A percentile compares a stretch with the other conserved stretches of the same genome.
Conservation (phyloP, 1,284 basidiomycete species). For the Lignosus rhinocerotis region DNA sequence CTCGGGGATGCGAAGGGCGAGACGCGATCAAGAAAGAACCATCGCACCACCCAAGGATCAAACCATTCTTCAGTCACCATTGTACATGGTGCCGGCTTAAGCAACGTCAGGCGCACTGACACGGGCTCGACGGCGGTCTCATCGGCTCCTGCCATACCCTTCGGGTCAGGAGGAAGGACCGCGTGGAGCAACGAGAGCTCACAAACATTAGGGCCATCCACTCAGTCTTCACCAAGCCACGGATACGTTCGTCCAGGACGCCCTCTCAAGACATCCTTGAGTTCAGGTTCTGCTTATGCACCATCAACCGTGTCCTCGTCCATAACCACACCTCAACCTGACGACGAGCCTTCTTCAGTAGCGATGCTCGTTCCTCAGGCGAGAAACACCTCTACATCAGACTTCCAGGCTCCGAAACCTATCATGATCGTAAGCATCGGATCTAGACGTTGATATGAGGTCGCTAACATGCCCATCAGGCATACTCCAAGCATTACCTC, state of each 20-base stretch:
- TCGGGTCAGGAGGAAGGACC: neutral
- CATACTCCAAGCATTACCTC: neutral
- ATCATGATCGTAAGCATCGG: conserved; percentile 9
- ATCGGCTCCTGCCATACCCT: neutral
- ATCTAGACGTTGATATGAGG: neutral
- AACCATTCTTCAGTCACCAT: neutral
- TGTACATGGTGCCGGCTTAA: neutral
- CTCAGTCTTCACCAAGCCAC: too few species aligned
- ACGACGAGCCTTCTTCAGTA: neutral
- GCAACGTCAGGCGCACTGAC: neutral
- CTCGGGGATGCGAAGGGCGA: neutral
- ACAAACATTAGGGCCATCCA: neutral
- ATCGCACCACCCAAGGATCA: neutral
- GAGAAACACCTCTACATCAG: neutral
- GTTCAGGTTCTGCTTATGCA: neutral
- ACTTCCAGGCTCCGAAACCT: conserved; percentile 5
- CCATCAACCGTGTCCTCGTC: neutral
- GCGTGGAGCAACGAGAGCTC: neutral
- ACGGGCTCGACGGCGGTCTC: conserved; percentile 3
- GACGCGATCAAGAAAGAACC: neutral
- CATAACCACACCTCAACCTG: neutral
- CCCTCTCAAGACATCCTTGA: too few species aligned
- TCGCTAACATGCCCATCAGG: neutral
- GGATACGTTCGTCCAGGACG: too few species aligned
- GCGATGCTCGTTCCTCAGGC: neutral